Evolutionary conservation across 805 yeast genomes (phyloP).

Genomic region (Yarrowia keelungensis): DNA sequence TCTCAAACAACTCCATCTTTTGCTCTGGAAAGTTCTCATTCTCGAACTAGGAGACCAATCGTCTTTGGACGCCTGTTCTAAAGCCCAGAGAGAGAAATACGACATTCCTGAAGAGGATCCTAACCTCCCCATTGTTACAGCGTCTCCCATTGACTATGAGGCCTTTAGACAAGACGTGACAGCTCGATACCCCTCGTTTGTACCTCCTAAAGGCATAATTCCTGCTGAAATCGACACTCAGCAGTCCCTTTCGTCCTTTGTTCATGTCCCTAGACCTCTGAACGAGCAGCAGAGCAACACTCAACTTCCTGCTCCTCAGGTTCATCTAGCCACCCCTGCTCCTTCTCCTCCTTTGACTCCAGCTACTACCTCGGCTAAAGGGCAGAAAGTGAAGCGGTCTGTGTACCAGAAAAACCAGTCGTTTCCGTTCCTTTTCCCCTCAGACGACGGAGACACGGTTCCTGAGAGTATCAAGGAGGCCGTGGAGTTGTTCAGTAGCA

Average conservation of each 20-base stretch:
- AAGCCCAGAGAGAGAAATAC: conserved; percentile 55
- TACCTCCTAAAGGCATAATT: conserved; percentile 58
- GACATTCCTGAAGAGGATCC: conserved; percentile 48
- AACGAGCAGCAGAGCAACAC: conserved; percentile 55
- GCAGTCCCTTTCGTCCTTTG: conserved; percentile 64
- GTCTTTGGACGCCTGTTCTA: conserved; percentile 55
- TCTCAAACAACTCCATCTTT: conserved; percentile 59
- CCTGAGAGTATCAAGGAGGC: conserved; percentile 87
- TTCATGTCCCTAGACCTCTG: conserved; percentile 63
- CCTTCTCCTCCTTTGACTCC: conserved; percentile 80
- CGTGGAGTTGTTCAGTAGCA: conserved; percentile 64
- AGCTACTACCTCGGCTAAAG: conserved; percentile 44
- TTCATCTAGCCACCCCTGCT: conserved; percentile 85
- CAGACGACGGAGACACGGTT: conserved; percentile 53
- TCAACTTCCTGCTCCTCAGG: conserved; percentile 59
- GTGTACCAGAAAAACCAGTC: conserved; percentile 69
- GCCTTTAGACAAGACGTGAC: conserved; percentile 76
- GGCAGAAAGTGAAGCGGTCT: conserved; percentile 48
- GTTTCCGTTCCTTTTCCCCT: conserved; percentile 72
- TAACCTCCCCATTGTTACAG: conserved; percentile 49
- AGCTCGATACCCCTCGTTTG: conserved; percentile 76
- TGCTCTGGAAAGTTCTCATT: conserved; percentile 52
- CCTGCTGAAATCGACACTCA: conserved; percentile 59
- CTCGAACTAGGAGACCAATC: conserved; percentile 57
- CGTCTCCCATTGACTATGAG: conserved; percentile 86